Evolutionary conservation across 139 green algal genomes (phyloP).

Genomic region (Chlamydomonas incerta): DNA sequence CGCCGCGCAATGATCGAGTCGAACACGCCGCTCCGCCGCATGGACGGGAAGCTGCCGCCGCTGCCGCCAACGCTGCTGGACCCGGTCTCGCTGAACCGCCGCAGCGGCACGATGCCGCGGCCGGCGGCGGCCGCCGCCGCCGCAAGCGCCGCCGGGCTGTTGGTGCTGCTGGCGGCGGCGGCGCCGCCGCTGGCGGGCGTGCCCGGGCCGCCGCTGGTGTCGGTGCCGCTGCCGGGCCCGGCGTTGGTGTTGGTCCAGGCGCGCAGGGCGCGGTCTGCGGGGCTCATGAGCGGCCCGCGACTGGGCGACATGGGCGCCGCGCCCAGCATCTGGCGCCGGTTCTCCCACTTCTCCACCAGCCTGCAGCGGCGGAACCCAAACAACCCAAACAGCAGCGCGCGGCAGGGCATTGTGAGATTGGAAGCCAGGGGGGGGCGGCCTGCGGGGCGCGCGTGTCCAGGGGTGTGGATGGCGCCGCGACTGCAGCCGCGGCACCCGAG

Average conservation of each 20-base stretch:
- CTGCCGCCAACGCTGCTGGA: not conserved
- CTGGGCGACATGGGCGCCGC: not conserved
- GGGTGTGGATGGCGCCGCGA: not conserved
- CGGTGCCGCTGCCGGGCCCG: not conserved
- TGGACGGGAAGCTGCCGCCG: not conserved
- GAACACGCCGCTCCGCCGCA: not conserved
- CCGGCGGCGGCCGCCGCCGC: not conserved
- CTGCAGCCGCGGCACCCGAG: too few species aligned
- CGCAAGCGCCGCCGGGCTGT: not conserved
- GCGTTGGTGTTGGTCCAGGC: slow-evolving; percentile 4
- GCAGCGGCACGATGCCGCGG: not conserved
- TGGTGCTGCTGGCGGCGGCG: not conserved
- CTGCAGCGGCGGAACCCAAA: too few species aligned
- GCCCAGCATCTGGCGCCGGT: slow-evolving; percentile 18
- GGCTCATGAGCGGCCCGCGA: not conserved
- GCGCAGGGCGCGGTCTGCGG: slow-evolving; percentile 9
- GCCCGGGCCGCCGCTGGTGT: not conserved
- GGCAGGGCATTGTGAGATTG: too few species aligned
- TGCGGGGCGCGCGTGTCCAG: not conserved
- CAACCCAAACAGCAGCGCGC: too few species aligned
- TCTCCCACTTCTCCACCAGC: slow-evolving; percentile 5
- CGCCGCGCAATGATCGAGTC: not conserved
- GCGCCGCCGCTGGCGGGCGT: not conserved
- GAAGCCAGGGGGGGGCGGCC: too few species aligned
- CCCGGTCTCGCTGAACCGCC: not conserved